Conservation (phyloP, 768 basidiomycete species). For the Chalciporus piperatus region DNA sequence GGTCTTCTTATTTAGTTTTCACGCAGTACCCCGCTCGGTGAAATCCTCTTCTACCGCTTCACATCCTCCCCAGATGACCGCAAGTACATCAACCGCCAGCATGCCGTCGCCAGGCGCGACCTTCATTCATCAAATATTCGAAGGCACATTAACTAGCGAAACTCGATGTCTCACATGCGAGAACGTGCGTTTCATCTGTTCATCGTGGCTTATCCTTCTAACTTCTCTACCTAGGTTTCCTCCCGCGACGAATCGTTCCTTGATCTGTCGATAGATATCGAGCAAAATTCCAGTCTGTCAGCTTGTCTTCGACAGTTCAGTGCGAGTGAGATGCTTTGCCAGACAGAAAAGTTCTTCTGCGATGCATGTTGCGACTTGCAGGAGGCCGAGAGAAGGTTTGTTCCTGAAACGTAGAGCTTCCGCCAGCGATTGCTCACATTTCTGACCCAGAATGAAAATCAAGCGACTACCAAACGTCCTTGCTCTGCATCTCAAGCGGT, state of each 20-base stretch:
- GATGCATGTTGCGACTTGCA: slow-evolving; percentile 95
- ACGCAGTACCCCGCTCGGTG: slow-evolving; percentile 58
- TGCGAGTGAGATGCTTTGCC: slow-evolving; percentile 97
- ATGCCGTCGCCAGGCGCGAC: slow-evolving; percentile 55
- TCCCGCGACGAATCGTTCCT: slow-evolving; percentile 95
- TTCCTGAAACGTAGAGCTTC: slow-evolving; percentile 24
- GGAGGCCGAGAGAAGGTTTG: slow-evolving; percentile 91
- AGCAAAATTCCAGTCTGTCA: slow-evolving; percentile 95
- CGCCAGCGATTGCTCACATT: slow-evolving; percentile 8
- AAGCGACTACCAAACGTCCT: slow-evolving; percentile 94
- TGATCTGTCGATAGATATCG: slow-evolving; percentile 98
- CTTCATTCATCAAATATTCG: slow-evolving; percentile 89
- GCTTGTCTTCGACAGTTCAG: slow-evolving; percentile 96
- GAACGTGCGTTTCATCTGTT: slow-evolving; percentile 57
- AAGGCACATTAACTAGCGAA: slow-evolving; percentile 93
- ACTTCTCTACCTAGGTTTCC: slow-evolving; percentile 54
- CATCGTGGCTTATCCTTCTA: slow-evolving; percentile 4
- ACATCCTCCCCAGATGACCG: slow-evolving; percentile 39
- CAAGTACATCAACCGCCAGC: slow-evolving; percentile 47
- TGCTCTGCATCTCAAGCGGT: slow-evolving; percentile 94
- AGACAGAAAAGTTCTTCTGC: slow-evolving; percentile 98
- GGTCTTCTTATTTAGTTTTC: slow-evolving; percentile 4
- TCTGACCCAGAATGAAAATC: slow-evolving; percentile 85
- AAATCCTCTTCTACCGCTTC: slow-evolving; percentile 50
- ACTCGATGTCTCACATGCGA: slow-evolving; percentile 98